Evolutionary conservation across 306 rosid genomes (phyloP), one percentile per base, ranked within the genome.

Genomic region (Arachis hypogaea): DNA sequence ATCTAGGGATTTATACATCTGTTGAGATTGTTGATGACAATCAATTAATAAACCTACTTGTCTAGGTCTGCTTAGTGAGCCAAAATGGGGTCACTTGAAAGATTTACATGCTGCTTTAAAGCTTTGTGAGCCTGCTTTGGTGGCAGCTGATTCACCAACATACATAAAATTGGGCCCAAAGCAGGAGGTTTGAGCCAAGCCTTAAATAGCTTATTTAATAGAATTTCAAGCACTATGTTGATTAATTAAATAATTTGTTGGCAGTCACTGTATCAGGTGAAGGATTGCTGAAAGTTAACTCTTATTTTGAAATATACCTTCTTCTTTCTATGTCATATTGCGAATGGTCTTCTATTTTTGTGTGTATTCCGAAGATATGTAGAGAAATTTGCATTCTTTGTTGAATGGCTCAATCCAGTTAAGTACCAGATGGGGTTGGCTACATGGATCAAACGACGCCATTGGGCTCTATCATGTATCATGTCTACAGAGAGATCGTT

Each of bases 81-180:
- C 98, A 71, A 93, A 93, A 79, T 93, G 98, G 98, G 96, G 98
- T 72, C 98, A 93, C 86, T 76, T 93, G 83, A 93, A 89, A 84
- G 94, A 93, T 84, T 86, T 93, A 66, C 98, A 93, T 83, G 82
- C 96, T 81, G 97, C 92, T 64, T 79, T 93, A 77, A 91, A 88
- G 87, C 97, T 91, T 62, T 93, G 98, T 66, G 98, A 93, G 83
- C 90, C 98, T 72, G 92, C 97, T 74, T 79, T 93, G 44, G 97
- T 88, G 78, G 93, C 91, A 14, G 74, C 89, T 73, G 90, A 93
- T 74, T 85, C 86, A 18, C 93, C 97, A 29, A 81, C 77, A 64
- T 89, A 91, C 69, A 82, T 91, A 56, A 93, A 91, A 73, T 76
- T 93, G 86, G 98, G 98, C 64, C 86, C 94, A 78, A 86, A 88